A percentile compares a stretch with the other conserved stretches of the same genome.
Evolutionary conservation across 2,329 filamentous ascomycete genomes (phyloP).

Genomic region (Aspergillus vadensis): DNA sequence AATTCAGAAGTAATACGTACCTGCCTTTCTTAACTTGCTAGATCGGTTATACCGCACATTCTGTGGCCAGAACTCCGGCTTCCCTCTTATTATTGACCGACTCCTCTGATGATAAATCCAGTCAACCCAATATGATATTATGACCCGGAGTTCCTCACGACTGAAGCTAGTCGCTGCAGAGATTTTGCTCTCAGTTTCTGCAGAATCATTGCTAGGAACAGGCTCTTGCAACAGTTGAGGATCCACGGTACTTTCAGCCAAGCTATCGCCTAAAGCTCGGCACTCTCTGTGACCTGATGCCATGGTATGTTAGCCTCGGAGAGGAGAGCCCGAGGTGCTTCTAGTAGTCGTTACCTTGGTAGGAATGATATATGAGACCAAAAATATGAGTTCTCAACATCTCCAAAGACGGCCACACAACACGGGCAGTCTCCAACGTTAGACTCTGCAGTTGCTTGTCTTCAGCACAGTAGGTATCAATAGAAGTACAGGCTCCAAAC

Average conservation of each 20-base stretch:
- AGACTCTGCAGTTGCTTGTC: neutral
- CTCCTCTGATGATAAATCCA: neutral
- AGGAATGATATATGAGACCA: neutral
- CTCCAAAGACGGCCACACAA: neutral
- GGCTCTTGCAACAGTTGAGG: neutral
- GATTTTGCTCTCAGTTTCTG: neutral
- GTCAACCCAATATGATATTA: neutral
- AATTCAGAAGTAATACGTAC: neutral
- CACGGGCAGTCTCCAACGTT: neutral
- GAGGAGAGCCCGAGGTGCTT: neutral
- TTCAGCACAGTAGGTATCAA: neutral
- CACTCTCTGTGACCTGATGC: neutral
- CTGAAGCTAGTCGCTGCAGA: neutral
- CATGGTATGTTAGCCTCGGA: neutral
- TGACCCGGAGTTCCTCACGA: neutral
- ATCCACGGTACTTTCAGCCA: neutral
- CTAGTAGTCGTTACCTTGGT: neutral
- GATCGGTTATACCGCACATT: neutral
- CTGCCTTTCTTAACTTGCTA: neutral
- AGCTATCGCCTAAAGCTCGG: neutral
- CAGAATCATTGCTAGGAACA: neutral
- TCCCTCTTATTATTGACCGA: neutral
- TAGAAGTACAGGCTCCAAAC: neutral
- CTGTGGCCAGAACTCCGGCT: neutral
- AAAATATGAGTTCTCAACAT: neutral